Evolutionary conservation across 73 alveolate species (phyloP).

Genomic region (Paramecium primaurelia): DNA sequence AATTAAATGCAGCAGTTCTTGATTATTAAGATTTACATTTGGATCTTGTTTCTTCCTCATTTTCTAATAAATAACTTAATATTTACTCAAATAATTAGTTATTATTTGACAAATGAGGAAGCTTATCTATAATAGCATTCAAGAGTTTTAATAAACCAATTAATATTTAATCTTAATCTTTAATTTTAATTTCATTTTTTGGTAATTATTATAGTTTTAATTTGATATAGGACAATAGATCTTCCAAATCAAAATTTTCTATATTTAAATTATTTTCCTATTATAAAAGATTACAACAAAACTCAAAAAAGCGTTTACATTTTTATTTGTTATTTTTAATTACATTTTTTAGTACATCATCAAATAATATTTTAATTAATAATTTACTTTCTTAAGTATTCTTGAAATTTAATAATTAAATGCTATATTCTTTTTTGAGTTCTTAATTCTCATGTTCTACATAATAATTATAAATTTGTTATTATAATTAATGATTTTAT

Average conservation of each 20-base stretch:
- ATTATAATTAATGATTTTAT: background rate
- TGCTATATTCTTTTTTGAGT: background rate
- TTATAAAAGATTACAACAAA: background rate
- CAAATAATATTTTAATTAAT: background rate
- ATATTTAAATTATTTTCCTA: background rate
- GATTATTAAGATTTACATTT: slow-evolving; percentile 49
- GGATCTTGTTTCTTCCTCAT: slow-evolving; percentile 30
- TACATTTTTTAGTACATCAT: background rate
- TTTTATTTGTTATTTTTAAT: background rate
- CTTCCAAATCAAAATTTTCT: background rate
- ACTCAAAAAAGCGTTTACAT: background rate
- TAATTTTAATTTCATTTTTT: background rate
- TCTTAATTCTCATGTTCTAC: slow-evolving; percentile 22
- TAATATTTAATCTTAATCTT: slow-evolving; percentile 48
- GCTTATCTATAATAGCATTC: slow-evolving; percentile 2
- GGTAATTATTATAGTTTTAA: background rate
- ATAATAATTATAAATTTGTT: background rate
- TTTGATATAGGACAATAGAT: background rate
- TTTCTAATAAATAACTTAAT: background rate
- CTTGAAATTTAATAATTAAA: background rate
- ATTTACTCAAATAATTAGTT: background rate
- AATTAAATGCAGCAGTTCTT: slow-evolving; percentile 36
- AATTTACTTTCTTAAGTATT: background rate
- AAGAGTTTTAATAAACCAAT: slow-evolving; percentile 34
- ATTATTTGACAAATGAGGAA: background rate